A percentile compares a stretch with the other conserved stretches of the same genome.
phyloP scores from a whole-genome alignment of 2,329 filamentous ascomycete genomes.

The Erysiphe pulchra region DNA sequence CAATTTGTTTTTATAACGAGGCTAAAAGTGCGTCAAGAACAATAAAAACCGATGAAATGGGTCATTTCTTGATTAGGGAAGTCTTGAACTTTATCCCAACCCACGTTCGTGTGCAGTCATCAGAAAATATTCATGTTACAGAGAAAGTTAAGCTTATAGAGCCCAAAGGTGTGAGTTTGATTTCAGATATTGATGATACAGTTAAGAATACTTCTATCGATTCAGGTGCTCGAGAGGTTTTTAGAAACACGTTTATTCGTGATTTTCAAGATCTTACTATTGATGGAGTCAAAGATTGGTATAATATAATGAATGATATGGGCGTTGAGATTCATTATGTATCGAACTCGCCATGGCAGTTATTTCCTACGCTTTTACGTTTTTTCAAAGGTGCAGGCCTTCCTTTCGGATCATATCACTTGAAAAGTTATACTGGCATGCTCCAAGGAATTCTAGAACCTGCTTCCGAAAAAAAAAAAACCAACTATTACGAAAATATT shows the following conservation, averaged over 20 bases:
- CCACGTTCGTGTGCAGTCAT: constrained; percentile 65
- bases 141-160: constrained; percentile 58
- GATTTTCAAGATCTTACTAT: constrained; percentile 61
- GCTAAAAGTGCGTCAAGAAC: constrained; percentile 58
- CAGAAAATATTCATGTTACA: constrained; percentile 58
- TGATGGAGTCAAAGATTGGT: constrained; percentile 79
- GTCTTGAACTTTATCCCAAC: constrained; percentile 77
- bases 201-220: constrained; percentile 87
- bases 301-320: constrained; percentile 46
- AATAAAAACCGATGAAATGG: constrained; percentile 62
- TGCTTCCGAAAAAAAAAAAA: constrained; percentile 77
- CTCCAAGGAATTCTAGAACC: constrained; percentile 95
- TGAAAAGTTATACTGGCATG: constrained; percentile 95
- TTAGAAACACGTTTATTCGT: constrained; percentile 82
- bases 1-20: constrained; percentile 87
- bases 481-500: constrained; percentile 65
- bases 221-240: constrained; percentile 73
- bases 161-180: constrained; percentile 60
- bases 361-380: constrained; percentile 68
- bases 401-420: constrained; percentile 69
- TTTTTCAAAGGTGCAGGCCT: constrained; percentile 64
- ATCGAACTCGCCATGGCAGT: constrained; percentile 97
- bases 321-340: constrained; percentile 88
- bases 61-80: constrained; percentile 63
- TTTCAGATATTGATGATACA: constrained; percentile 95